These are phyloP conservation scores for Epichloe amarillans DNA, from an alignment of 2,329 filamentous ascomycete genomes.

Conservation along the genomic window DNA sequence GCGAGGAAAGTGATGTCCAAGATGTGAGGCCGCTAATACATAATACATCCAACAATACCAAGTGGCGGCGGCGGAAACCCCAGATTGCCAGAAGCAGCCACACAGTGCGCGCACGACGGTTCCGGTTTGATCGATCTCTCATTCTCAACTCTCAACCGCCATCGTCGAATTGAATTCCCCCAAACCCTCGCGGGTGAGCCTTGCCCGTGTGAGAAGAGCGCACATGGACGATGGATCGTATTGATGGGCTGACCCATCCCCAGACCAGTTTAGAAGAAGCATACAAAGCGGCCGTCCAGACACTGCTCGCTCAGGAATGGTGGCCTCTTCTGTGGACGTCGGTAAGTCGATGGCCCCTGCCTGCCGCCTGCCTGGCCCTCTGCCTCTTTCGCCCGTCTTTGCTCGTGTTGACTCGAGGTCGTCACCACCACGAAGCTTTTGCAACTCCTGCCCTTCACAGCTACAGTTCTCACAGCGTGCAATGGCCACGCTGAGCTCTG, in stretches of 20 bases:
- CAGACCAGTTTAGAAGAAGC: neutral
- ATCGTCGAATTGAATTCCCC: neutral
- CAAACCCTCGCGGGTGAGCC: neutral
- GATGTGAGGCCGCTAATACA: too few species aligned
- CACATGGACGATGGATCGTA: slow-evolving; percentile 7
- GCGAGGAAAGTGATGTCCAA: too few species aligned
- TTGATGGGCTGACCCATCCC: slow-evolving; percentile 6
- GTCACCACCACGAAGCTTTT: slow-evolving; percentile 8
- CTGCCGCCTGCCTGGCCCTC: neutral
- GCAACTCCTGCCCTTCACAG: slow-evolving; percentile 9
- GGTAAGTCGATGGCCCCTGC: slow-evolving; percentile 5
- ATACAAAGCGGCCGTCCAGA: neutral
- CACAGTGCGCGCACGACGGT: too few species aligned
- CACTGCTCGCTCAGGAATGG: slow-evolving; percentile 1
- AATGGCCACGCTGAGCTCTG: slow-evolving; percentile 47
- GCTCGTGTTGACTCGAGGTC: neutral
- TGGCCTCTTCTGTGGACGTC: slow-evolving; percentile 3
- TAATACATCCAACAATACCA: too few species aligned
- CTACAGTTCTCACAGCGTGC: slow-evolving; percentile 26
- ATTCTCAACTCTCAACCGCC: neutral
- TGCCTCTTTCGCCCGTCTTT: too few species aligned
- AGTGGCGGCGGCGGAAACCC: too few species aligned
- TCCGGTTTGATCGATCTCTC: neutral
- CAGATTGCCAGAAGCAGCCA: too few species aligned
- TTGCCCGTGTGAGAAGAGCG: neutral